Conservation (phyloP, 495 filamentous ascomycete genomes). For the Neurospora tetrasperma region DNA sequence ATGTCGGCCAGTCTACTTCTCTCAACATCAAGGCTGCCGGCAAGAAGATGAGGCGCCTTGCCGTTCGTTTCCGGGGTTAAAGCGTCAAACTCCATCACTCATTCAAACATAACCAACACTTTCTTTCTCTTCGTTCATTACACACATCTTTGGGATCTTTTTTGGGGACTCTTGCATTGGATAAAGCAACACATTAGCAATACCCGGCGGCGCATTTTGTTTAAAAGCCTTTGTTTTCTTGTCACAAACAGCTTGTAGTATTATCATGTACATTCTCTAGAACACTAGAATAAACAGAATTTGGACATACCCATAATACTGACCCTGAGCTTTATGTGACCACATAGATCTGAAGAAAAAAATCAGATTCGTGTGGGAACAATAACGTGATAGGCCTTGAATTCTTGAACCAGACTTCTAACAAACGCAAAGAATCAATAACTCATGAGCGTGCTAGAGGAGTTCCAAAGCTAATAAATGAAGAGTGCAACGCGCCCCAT, state of each 20-base stretch:
- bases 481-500: background rate
- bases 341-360: background rate
- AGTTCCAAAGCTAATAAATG: background rate
- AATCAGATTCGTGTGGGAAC: background rate
- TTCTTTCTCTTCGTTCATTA: background rate
- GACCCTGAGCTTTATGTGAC: background rate
- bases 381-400: background rate
- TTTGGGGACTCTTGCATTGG: background rate
- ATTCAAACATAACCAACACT: background rate
- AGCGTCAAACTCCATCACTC: background rate
- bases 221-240: background rate
- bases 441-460: background rate
- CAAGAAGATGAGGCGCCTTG: slow-evolving; percentile 15
- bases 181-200: background rate
- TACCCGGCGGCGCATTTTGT: background rate
- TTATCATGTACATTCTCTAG: background rate
- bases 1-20: slow-evolving; percentile 19
- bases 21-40: slow-evolving; percentile 22
- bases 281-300: background rate
- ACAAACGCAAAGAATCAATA: background rate
- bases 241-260: background rate
- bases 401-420: background rate
- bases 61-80: slow-evolving; percentile 21
- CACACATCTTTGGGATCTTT: background rate
- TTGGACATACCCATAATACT: background rate